These are phyloP conservation scores for Brassica incana DNA, from an alignment of 345 rosid genomes.

Conservation along the genomic window DNA sequence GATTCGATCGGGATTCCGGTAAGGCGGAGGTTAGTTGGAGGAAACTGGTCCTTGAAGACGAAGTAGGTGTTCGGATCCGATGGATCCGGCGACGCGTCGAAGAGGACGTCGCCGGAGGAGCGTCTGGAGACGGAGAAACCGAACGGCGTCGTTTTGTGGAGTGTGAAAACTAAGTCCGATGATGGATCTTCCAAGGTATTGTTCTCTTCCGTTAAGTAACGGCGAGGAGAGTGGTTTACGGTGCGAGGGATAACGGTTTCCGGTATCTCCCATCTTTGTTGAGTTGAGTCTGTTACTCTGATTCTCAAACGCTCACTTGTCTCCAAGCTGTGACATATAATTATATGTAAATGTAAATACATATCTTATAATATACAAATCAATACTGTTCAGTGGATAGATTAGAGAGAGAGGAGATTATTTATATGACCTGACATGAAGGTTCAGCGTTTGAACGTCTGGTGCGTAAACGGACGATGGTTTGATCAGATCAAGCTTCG, in stretches of 20 bases:
- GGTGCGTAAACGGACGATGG: slow-evolving; percentile 50
- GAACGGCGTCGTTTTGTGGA: slow-evolving; percentile 59
- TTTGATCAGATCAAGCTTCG: slow-evolving; percentile 50
- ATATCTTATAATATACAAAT: not conserved
- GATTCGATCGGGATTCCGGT: slow-evolving; percentile 47
- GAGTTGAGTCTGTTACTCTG: slow-evolving; percentile 48
- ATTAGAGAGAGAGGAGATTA: slow-evolving; percentile 7
- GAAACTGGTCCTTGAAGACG: slow-evolving; percentile 74
- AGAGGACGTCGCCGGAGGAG: slow-evolving; percentile 66
- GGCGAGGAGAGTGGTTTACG: slow-evolving; percentile 19
- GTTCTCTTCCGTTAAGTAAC: slow-evolving; percentile 12
- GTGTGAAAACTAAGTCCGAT: slow-evolving; percentile 59
- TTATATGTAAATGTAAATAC: not conserved
- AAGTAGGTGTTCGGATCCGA: slow-evolving; percentile 43
- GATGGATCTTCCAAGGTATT: slow-evolving; percentile 27
- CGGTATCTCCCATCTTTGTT: slow-evolving; percentile 65
- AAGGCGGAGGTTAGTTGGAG: slow-evolving; percentile 63
- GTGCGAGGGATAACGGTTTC: slow-evolving; percentile 50
- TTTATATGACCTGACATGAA: slow-evolving; percentile 43
- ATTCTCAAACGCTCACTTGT: slow-evolving; percentile 54
- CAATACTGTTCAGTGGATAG: not conserved
- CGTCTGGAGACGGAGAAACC: slow-evolving; percentile 58
- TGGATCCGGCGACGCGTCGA: slow-evolving; percentile 45
- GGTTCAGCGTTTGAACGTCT: slow-evolving; percentile 50
- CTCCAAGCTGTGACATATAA: slow-evolving; percentile 44